Percentiles rank a stretch among this genome's conserved stretches.
phyloP scores from a whole-genome alignment of 495 filamentous ascomycete species.

The Chaetomium tenue region DNA sequence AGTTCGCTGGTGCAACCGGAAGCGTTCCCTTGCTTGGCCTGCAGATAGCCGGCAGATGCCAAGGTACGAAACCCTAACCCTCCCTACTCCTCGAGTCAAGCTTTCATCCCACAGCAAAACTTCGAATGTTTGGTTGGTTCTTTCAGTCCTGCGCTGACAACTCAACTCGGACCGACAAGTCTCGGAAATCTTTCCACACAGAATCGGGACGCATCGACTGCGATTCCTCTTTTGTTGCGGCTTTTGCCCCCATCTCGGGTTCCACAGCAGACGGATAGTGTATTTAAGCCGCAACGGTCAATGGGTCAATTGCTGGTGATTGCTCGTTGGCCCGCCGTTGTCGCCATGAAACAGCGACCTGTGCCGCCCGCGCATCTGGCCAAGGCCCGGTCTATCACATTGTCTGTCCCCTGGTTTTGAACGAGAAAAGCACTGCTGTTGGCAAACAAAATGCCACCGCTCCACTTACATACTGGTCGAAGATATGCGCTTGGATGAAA shows the following conservation, averaged over 20 bases:
- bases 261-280: not conserved
- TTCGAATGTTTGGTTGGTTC: too few relatives aligned
- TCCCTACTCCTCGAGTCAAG: too few relatives aligned
- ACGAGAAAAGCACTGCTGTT: not conserved
- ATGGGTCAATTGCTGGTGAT: not conserved
- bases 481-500: not conserved
- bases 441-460: not conserved
- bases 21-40: too few relatives aligned
- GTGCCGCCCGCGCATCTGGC: conserved; percentile 13
- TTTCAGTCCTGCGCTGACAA: too few relatives aligned
- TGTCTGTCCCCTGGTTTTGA: not conserved
- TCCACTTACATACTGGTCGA: not conserved
- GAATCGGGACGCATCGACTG: too few relatives aligned
- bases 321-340: not conserved
- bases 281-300: not conserved
- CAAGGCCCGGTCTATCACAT: conserved; percentile 1
- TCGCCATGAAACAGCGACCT: conserved; percentile 7
- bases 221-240: too few relatives aligned
- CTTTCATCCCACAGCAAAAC: too few relatives aligned
- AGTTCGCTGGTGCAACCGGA: not conserved
- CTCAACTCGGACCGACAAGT: too few relatives aligned
- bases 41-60: too few relatives aligned
- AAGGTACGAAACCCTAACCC: too few relatives aligned
- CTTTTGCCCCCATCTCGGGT: not conserved
- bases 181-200: too few relatives aligned